These are phyloP conservation scores for Leucocoprinus birnbaumii DNA, from an alignment of 768 basidiomycete genomes.

Conservation along the genomic window DNA sequence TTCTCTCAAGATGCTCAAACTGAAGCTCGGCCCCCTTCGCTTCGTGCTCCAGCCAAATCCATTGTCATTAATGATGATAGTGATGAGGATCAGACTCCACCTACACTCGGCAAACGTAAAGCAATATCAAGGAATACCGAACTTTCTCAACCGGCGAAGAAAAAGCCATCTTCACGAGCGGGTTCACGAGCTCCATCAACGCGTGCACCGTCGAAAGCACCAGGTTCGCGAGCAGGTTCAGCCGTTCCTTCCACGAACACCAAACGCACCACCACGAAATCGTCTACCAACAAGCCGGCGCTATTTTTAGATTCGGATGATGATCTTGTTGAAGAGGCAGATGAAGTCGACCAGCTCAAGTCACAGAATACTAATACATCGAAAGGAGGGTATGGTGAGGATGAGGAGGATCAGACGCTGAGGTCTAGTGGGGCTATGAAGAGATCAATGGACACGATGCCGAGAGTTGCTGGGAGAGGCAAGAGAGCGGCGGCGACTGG, in stretches of 20 bases:
- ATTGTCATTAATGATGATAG: constrained; percentile 14
- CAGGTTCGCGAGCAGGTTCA: constrained; percentile 23
- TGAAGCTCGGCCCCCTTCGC: not conserved
- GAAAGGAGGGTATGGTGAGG: constrained; percentile 22
- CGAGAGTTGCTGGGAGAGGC: constrained; percentile 22
- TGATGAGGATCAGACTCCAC: constrained; percentile 22
- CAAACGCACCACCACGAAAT: constrained; percentile 20
- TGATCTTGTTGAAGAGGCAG: constrained; percentile 24
- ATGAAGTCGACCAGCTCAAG: not conserved
- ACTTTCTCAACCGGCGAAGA: too few relatives aligned
- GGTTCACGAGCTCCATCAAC: constrained; percentile 13
- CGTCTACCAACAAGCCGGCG: constrained; percentile 15
- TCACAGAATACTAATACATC: not conserved
- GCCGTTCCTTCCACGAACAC: constrained; percentile 14
- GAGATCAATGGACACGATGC: constrained; percentile 14
- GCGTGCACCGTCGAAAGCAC: constrained; percentile 21
- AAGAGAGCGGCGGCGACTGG: constrained; percentile 31
- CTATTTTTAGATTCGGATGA: constrained; percentile 55
- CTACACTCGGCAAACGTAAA: constrained; percentile 32
- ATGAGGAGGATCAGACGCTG: constrained; percentile 23
- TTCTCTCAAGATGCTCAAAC: constrained; percentile 1
- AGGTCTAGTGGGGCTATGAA: constrained; percentile 23
- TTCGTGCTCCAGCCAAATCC: constrained; percentile 15
- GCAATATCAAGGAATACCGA: not conserved
- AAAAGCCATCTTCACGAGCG: not conserved